Evolutionary conservation across 306 rosid genomes (phyloP).

Genomic region (Luffa aegyptiaca): DNA sequence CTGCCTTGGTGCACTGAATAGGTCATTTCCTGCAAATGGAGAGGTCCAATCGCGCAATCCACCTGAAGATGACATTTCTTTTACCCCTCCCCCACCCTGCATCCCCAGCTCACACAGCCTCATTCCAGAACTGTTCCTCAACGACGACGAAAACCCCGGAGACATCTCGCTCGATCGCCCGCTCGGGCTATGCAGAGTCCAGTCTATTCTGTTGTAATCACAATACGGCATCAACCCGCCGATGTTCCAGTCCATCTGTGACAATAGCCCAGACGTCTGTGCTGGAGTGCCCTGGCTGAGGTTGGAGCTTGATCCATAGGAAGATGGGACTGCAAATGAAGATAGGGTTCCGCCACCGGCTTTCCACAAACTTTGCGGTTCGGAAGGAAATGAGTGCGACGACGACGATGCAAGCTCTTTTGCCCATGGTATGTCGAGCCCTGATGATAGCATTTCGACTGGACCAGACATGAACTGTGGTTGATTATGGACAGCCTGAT

Average conservation of each 20-base stretch:
- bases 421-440: conserved; percentile 43
- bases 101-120: conserved; percentile 22
- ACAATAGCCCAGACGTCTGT: conserved; percentile 65
- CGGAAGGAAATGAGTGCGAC: conserved; percentile 20
- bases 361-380: conserved; percentile 45
- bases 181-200: conserved; percentile 73
- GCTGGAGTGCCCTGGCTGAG: conserved; percentile 55
- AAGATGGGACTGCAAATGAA: conserved; percentile 67
- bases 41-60: conserved; percentile 89
- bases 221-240: conserved; percentile 57
- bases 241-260: conserved; percentile 85
- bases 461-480: conserved; percentile 37
- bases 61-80: conserved; percentile 35
- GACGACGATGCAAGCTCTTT: conserved; percentile 39
- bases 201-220: conserved; percentile 77
- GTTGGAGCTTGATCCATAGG: conserved; percentile 74
- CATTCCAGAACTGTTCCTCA: conserved; percentile 23
- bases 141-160: conserved; percentile 48
- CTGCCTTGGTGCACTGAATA: conserved; percentile 84
- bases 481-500: conserved; percentile 49
- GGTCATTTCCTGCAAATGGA: conserved; percentile 92
- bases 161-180: conserved; percentile 23
- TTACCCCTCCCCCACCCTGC: conserved; percentile 60
- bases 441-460: conserved; percentile 42
- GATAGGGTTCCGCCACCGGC: conserved; percentile 43